A percentile compares a stretch with the other conserved stretches of the same genome.
Evolutionary conservation across 2,329 filamentous ascomycete species (phyloP).

Genomic region (Calonectria ilicicola): DNA sequence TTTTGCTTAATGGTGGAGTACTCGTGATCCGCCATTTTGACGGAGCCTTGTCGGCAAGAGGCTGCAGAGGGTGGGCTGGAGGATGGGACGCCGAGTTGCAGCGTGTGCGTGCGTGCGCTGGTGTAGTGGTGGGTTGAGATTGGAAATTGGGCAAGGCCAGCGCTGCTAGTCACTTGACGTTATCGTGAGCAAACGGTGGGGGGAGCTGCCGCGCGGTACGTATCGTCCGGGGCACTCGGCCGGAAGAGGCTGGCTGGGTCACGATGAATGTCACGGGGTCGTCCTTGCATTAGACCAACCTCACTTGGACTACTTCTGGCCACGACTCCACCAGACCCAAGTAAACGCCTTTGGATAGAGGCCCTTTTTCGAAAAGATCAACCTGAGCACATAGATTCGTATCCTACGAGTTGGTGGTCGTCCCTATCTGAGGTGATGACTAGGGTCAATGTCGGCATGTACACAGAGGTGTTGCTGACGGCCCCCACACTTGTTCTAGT

Average conservation of each 20-base stretch:
- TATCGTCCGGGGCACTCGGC: conserved; percentile 15
- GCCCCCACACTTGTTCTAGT: background rate
- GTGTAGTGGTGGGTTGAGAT: conserved; percentile 3
- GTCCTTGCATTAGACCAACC: background rate
- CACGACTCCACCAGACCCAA: background rate
- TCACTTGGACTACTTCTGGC: background rate
- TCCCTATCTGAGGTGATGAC: conserved; percentile 3
- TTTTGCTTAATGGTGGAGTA: conserved; percentile 79
- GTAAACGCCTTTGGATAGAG: too few species aligned
- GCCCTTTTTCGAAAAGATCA: background rate
- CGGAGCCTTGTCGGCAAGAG: background rate
- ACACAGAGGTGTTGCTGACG: background rate
- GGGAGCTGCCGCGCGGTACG: conserved; percentile 34
- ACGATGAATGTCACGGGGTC: background rate
- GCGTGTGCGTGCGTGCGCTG: background rate
- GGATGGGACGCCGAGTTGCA: conserved; percentile 4
- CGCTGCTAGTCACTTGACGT: conserved; percentile 34
- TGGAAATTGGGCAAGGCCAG: conserved; percentile 10
- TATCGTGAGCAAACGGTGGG: conserved; percentile 27
- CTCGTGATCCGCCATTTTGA: conserved; percentile 69
- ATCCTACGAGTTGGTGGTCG: background rate
- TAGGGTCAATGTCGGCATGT: background rate
- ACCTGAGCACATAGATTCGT: background rate
- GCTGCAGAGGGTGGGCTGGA: background rate
- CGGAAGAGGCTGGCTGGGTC: conserved; percentile 9